Evolutionary conservation across 805 yeast genomes (phyloP), one percentile per base, ranked within the genome.

Genomic region (Candida xyloterini): DNA sequence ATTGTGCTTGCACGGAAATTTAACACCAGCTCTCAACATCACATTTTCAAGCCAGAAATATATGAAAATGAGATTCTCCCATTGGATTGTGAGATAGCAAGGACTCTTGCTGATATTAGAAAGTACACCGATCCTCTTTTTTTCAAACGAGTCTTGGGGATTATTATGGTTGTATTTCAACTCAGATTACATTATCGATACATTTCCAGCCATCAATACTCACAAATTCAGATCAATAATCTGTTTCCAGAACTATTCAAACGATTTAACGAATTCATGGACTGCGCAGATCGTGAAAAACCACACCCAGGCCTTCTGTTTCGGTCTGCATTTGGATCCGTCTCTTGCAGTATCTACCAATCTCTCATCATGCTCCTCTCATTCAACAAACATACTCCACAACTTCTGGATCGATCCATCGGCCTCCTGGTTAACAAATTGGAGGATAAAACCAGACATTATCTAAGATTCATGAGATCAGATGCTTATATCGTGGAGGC

Each of bases 141-240:
- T 4, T n/a, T 23, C 7, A 9, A 10, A 22, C n/a, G 13, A 13
- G 24, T 18, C 21, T 30, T 35, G 23, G 30, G 38, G 13, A 22
- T 40, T 20, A 30, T 44, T 10, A 16, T 37, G 11, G 16, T 33
- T 6, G 18, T 40, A 9, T 15, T 28, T 28, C 50, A 43, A 30
- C 29, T 46, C 34, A 46, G 40, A 22, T 25, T 46, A 7, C 50
- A 46, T 30, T 46, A 46, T 32, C 40, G 43, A 9, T 46, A 37
- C 18, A 15, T 40, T 22, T n/a, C 18, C 13, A 27, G 27, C 11
- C 18, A 41, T 7, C 6, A 13, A 5, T 46, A 15, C 24, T 43
- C 47, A 10, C 15, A 15, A 13, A 34, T 30, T 32, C 39, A 39
- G 26, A 9, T 46, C 20, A 33, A 32, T 30, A 15, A 26, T n/a